These are phyloP conservation scores for Stachybotrys echinatus DNA, from an alignment of 2,329 filamentous ascomycete genomes.

Conservation along the genomic window DNA sequence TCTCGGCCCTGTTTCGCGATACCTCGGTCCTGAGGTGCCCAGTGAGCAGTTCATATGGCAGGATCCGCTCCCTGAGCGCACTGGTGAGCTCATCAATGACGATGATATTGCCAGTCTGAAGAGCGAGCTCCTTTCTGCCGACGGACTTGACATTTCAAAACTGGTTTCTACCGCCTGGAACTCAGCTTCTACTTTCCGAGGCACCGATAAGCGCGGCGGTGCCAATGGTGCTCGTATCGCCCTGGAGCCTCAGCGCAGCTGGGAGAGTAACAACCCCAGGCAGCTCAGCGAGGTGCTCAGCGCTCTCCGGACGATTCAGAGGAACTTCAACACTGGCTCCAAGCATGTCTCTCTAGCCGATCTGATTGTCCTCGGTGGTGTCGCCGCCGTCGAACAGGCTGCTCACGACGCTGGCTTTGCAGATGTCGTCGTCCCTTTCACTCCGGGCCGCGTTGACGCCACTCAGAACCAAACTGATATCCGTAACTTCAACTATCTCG, in stretches of 20 bases:
- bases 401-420: conserved; percentile 37
- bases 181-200: conserved; percentile 66
- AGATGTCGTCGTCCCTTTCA: conserved; percentile 62
- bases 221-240: conserved; percentile 77
- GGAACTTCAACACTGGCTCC: conserved; percentile 57
- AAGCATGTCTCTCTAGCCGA: conserved; percentile 78
- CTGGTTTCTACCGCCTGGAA: conserved; percentile 65
- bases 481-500: conserved; percentile 35
- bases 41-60: conserved; percentile 68
- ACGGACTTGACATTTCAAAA: conserved; percentile 53
- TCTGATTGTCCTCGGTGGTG: conserved; percentile 70
- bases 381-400: conserved; percentile 68
- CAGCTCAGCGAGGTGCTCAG: conserved; percentile 58
- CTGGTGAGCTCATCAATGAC: conserved; percentile 55
- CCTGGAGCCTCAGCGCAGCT: conserved; percentile 65
- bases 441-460: conserved; percentile 67
- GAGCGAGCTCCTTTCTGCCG: conserved; percentile 56
- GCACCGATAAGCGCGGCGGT: conserved; percentile 75
- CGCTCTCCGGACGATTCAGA: conserved; percentile 59
- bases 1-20: conserved; percentile 65
- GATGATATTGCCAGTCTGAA: conserved; percentile 62
- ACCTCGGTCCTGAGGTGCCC: conserved; percentile 70
- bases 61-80: conserved; percentile 61
- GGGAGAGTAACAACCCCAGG: conserved; percentile 69
- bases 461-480: conserved; percentile 60